phyloP scores from a whole-genome alignment of 2,329 filamentous ascomycete species.

The Hypoxylon sp. region DNA sequence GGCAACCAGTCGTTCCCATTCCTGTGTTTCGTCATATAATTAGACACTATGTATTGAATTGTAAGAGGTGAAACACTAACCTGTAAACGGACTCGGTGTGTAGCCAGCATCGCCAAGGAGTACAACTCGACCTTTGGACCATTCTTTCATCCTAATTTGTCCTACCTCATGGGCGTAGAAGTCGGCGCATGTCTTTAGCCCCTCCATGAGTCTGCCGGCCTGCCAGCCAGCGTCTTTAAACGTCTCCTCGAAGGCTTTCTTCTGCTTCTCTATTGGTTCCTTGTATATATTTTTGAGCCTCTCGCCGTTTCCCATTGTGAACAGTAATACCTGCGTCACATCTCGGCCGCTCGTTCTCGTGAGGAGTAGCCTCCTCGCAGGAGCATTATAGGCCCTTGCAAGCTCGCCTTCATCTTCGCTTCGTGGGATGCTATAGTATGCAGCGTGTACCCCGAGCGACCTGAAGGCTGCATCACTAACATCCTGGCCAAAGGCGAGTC shows the following conservation, averaged over 20 bases:
- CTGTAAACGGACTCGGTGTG: constrained; percentile 25
- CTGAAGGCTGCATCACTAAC: constrained; percentile 48
- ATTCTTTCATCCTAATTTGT: constrained; percentile 35
- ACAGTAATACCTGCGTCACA: constrained; percentile 54
- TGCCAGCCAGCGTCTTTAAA: constrained; percentile 35
- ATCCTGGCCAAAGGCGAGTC: constrained; percentile 52
- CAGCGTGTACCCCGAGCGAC: constrained; percentile 53
- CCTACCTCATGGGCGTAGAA: constrained; percentile 35
- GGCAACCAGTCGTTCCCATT: constrained; percentile 29
- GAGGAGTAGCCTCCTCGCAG: constrained; percentile 56
- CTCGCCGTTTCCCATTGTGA: constrained; percentile 26
- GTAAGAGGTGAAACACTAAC: not conserved
- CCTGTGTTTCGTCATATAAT: not conserved
- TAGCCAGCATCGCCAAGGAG: constrained; percentile 43
- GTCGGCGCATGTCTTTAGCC: constrained; percentile 19
- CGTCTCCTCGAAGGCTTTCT: constrained; percentile 23
- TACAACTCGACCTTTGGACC: constrained; percentile 32
- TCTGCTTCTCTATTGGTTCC: constrained; percentile 33
- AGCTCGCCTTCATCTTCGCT: constrained; percentile 49
- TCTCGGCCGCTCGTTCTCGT: constrained; percentile 55
- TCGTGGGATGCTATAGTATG: constrained; percentile 57
- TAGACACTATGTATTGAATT: no score
- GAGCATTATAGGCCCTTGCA: constrained; percentile 55
- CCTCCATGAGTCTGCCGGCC: constrained; percentile 20
- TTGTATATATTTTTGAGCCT: constrained; percentile 24